Conservation (phyloP, 1,284 basidiomycete genomes). For the Ganoderma resinaceum region DNA sequence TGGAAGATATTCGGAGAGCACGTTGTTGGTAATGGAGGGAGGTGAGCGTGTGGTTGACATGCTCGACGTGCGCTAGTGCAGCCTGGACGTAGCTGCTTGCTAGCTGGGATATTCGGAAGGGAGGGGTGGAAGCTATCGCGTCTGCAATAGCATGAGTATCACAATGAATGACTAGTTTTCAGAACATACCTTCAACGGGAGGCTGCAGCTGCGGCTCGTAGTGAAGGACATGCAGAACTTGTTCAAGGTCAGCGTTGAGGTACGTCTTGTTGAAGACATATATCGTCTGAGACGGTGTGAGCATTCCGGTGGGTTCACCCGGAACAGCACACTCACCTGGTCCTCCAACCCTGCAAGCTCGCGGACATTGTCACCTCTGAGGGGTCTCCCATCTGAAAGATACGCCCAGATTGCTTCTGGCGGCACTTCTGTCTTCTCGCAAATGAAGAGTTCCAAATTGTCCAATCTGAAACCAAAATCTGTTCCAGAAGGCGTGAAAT, state of each 20-base stretch:
- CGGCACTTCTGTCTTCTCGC: constrained; percentile 71
- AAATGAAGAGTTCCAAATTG: constrained; percentile 69
- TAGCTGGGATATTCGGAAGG: constrained; percentile 70
- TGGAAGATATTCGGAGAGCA: constrained; percentile 71
- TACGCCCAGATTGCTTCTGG: constrained; percentile 76
- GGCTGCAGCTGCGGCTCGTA: constrained; percentile 68
- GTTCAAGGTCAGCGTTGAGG: constrained; percentile 69
- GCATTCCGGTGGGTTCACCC: neutral
- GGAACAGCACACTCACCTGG: constrained; percentile 49
- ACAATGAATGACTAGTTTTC: neutral
- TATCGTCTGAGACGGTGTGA: constrained; percentile 55
- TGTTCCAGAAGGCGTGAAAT: neutral
- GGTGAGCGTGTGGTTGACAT: constrained; percentile 55
- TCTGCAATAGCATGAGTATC: constrained; percentile 48
- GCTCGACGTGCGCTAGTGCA: constrained; percentile 67
- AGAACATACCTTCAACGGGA: constrained; percentile 64
- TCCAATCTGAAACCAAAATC: constrained; percentile 50
- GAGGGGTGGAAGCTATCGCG: constrained; percentile 69
- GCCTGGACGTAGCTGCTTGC: constrained; percentile 68
- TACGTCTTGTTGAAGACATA: constrained; percentile 84
- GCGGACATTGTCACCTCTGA: constrained; percentile 71
- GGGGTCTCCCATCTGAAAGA: constrained; percentile 74
- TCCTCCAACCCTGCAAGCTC: constrained; percentile 76
- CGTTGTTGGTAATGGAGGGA: constrained; percentile 69
- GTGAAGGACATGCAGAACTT: constrained; percentile 64